Base-by-base conservation (phyloP, 371 early-diverging fungal genomes). In the Quaeritorhiza haematococci region DNA sequence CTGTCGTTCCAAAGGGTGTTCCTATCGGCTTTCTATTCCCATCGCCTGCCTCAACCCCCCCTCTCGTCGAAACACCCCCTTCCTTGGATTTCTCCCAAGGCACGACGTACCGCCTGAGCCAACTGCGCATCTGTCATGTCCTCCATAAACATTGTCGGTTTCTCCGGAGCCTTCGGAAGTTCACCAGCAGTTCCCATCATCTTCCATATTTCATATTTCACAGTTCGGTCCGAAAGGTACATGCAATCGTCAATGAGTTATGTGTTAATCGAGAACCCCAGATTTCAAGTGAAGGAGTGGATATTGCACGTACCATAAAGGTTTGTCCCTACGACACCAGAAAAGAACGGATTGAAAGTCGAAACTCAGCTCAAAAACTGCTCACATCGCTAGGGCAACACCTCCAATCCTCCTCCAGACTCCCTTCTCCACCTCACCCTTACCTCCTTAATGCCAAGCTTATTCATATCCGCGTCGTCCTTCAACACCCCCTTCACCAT, bases 171-270 rank as follows among this genome's bases (percentile, higher is more conserved):
- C 58, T 88, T 87, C 17, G 91, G 86, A 10, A 89, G 73, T 65
- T 92, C 95, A 41, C 91, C 93, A 0, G 85, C 90, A 7, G 96
- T 92, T 27, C 96, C 98, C 92, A 95, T 92, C 93, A 97, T 91
- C 84, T 79, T 59, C 19, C 66, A 30, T 19, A n/a, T 23, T n/a
- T n/a, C n/a, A n/a, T 43, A 28, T 28, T 28, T 32, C 13, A 13
- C n/a, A 38, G 38, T 10, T 10, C 13, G n/a, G n/a, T 38, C 38
- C 10, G 38, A 13, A 10, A 38, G n/a, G 38, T 38, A 38, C 38
- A n/a, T 38, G 38, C n/a, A 2, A 26, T 4, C 23, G 6, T 21
- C 2, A 35, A 41, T 21, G 33, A 15, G 47, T 15, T 19, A 50
- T 32, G 10, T 19, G 3, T 1, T 56, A 24, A 41, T n/a, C 4